Evolutionary conservation across 2,329 filamentous ascomycete genomes (phyloP), one percentile per base, ranked within the genome.

Genomic region (Septoria linicola): DNA sequence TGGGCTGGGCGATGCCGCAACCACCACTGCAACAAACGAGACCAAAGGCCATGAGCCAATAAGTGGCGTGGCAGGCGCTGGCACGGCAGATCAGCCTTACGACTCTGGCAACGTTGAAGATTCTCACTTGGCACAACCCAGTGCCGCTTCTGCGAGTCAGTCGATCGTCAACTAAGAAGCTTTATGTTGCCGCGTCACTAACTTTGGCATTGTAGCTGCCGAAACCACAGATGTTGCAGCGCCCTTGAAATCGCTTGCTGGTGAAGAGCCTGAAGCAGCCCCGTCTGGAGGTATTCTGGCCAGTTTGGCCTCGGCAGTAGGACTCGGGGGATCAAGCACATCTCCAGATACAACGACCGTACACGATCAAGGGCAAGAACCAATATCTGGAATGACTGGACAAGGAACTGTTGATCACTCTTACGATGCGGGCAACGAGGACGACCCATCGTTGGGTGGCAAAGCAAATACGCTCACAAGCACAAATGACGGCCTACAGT

Each of bases 51-150:
- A n/a, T 23, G 41, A 54, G 30, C 51, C 41, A 11, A 7, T 47
- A n/a, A 34, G 31, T 20, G 51, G 51, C 14, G 51, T 54, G 10
- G 25, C 44, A 23, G 51, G 51, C 10, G 40, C 51, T 19, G 51
- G 51, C 21, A 54, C 40, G 31, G 46, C 36, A 34, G 41, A 49
- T 31, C 37, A 49, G 27, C 51, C 51, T 17, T 46, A 54, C 19
- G 51, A 54, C 20, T 39, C 45, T 23, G 51, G 45, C 30, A 49
- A 54, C 25, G 34, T 37, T 20, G 51, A 49, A 31, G 51, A 41
- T 16, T 40, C 34, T 19, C 34, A 40, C 27, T 21, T 40, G 21
- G 21, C 34, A 8, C 20, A 23, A 16, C 19, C 23, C 7, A 37
- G 20, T 8, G 23, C 44, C 34, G 16, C 16, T 25, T 17, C 23